Base-by-base conservation (phyloP, 345 rosid species). In the Limnanthes douglasii region DNA sequence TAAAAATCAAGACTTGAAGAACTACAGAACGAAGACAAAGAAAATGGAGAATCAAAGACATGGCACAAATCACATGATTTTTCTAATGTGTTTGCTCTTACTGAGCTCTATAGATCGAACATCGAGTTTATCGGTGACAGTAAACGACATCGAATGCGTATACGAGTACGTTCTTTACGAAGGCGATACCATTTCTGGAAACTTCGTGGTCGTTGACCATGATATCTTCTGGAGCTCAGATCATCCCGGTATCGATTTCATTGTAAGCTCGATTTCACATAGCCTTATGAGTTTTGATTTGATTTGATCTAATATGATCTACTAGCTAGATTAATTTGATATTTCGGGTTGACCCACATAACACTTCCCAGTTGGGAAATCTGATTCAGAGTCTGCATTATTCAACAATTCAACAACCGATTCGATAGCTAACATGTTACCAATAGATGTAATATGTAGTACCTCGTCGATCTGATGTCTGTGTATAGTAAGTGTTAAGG, bases 201-300 rank as follows among this genome's bases (percentile, higher is more conserved):
- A 80, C 68, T 90, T 77, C 73, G 98, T 90, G 5, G 98, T 90
- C 35, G 96, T 84, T 28, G 98, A 90, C 46, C 96, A 90, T 53
- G 98, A 84, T 48, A 84, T 90, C 60, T 90, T 84, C 82, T 90
- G 96, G 98, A 54, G 72, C 56, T 68, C 94, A 11, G 98, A 90
- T 67, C 98, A 90, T 58, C 94, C 94, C 22, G 98, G 98, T 46
- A 72, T 84, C 54, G 98, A 90, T 70, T 73, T 90, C 48, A 68
- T 53, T 11, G 98, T 90, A 21, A 69, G 63, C 8, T 18, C 15
- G 7, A 15, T 26, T 49, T 13, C 3, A 25, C 36, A 48, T 29
- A 7, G 12, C 2, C 9, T 24, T 29, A 9, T 21, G 3, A 11
- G 11, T 6, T 18, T 41, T 34, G 9, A 3, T 5, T 20, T 22